Conservation (phyloP, 352 stramenopile species). For the Pythium brachiatum region DNA sequence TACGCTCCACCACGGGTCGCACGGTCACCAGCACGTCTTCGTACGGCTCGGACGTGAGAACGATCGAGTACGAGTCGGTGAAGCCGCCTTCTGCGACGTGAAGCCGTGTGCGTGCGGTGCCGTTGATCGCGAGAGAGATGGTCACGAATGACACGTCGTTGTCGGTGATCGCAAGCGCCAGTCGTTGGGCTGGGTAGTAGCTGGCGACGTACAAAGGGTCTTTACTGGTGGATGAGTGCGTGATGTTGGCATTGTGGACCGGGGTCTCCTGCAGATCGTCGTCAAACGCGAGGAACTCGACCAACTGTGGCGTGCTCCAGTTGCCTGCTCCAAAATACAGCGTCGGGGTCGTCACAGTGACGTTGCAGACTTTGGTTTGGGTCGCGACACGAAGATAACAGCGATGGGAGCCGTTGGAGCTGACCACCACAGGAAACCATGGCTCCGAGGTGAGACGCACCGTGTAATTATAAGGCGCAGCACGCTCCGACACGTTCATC, state of each 20-base stretch:
- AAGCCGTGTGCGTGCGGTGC: constrained; percentile 29
- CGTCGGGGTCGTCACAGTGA: constrained; percentile 37
- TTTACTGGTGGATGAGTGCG: constrained; percentile 41
- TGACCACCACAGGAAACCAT: constrained; percentile 51
- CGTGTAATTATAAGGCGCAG: constrained; percentile 37
- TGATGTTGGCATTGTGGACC: constrained; percentile 50
- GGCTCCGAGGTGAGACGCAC: constrained; percentile 62
- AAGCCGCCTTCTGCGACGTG: constrained; percentile 75
- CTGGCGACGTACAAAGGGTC: constrained; percentile 44
- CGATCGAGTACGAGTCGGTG: constrained; percentile 69
- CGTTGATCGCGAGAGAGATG: constrained; percentile 37
- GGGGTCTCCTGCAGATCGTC: constrained; percentile 55
- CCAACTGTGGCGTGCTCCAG: constrained; percentile 63
- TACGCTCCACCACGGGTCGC: constrained; percentile 36
- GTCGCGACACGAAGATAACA: constrained; percentile 46
- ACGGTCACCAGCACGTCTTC: constrained; percentile 52
- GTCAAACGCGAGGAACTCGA: constrained; percentile 56
- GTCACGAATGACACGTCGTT: constrained; percentile 66
- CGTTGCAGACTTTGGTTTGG: constrained; percentile 49
- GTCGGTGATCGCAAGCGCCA: constrained; percentile 49
- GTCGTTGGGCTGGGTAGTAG: constrained; percentile 30
- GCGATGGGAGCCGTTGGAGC: constrained; percentile 41
- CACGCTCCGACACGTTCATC: constrained; percentile 39
- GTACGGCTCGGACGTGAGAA: constrained; percentile 61
- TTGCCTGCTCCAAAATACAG: constrained; percentile 60